Conservation (phyloP, 208 protist genomes). For the Wallacemonas sp. region DNA sequence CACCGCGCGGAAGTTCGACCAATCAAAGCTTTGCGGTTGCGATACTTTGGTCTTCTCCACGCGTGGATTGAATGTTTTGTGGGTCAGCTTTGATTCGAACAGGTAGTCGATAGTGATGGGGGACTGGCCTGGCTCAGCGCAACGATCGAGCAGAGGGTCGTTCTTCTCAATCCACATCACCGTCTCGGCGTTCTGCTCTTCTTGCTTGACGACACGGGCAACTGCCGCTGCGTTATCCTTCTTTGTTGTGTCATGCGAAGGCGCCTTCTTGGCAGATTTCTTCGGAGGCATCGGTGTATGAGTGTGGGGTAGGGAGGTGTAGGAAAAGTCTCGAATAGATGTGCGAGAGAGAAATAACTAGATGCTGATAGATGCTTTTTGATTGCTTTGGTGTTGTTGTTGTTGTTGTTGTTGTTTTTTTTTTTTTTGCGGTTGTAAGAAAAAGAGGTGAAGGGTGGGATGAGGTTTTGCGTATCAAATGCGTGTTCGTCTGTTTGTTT, state of each 20-base stretch:
- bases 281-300: slow-evolving; percentile 12
- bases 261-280: slow-evolving; percentile 28
- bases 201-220: slow-evolving; percentile 29
- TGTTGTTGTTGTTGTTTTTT: background rate
- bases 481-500: background rate
- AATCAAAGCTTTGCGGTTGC: slow-evolving; percentile 52
- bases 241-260: slow-evolving; percentile 21
- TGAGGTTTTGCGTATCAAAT: background rate
- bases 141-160: slow-evolving; percentile 62
- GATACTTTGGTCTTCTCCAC: slow-evolving; percentile 23
- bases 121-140: slow-evolving; percentile 7
- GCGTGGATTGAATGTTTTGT: slow-evolving; percentile 47
- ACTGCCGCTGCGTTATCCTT: slow-evolving; percentile 25
- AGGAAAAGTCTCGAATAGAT: background rate
- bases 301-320: background rate
- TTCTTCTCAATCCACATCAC: slow-evolving; percentile 54
- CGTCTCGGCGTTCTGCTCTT: slow-evolving; percentile 28
- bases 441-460: background rate
- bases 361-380: background rate
- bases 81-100: slow-evolving; percentile 46
- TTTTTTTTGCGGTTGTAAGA: background rate
- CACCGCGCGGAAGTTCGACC: slow-evolving; percentile 55
- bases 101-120: slow-evolving; percentile 61
- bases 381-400: background rate
- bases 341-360: background rate